Evolutionary conservation across 2,329 filamentous ascomycete species (phyloP).

Genomic region (Trichoderma cornu-damae): DNA sequence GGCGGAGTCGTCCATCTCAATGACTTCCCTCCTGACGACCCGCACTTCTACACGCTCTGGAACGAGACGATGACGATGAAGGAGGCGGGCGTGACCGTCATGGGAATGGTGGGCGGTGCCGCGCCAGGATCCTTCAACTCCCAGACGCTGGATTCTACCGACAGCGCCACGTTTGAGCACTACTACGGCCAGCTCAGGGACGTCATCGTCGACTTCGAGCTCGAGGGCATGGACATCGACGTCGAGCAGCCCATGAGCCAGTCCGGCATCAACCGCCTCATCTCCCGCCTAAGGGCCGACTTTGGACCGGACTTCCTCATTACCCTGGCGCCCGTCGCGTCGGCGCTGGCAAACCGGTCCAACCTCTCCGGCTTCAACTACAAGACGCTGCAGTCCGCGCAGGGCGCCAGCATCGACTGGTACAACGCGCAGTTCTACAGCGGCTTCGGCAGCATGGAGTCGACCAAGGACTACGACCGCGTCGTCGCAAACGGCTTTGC

Average conservation of each 20-base stretch:
- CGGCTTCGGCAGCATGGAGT: conserved; percentile 62
- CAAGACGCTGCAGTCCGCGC: conserved; percentile 58
- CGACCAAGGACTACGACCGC: conserved; percentile 39
- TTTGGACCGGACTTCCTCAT: conserved; percentile 67
- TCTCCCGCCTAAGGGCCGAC: conserved; percentile 59
- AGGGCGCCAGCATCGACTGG: conserved; percentile 63
- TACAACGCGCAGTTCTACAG: conserved; percentile 91
- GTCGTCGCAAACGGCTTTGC: conserved; percentile 59
- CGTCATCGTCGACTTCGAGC: conserved; percentile 53
- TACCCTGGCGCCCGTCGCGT: conserved; percentile 73
- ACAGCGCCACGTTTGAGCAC: conserved; percentile 58
- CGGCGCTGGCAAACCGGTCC: conserved; percentile 53
- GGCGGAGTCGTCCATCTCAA: conserved; percentile 67
- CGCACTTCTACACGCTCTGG: conserved; percentile 68
- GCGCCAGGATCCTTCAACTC: conserved; percentile 64
- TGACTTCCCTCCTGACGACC: conserved; percentile 61
- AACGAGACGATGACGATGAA: conserved; percentile 69
- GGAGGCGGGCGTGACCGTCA: conserved; percentile 64
- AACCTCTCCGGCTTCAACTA: conserved; percentile 79
- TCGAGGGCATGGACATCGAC: conserved; percentile 69
- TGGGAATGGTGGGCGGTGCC: conserved; percentile 81
- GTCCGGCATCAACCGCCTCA: conserved; percentile 57
- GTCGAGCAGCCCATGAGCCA: conserved; percentile 72
- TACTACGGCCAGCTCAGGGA: conserved; percentile 67
- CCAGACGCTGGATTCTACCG: conserved; percentile 44